Base-by-base conservation (phyloP, 345 rosid species). In the Syzygium oleosum region DNA sequence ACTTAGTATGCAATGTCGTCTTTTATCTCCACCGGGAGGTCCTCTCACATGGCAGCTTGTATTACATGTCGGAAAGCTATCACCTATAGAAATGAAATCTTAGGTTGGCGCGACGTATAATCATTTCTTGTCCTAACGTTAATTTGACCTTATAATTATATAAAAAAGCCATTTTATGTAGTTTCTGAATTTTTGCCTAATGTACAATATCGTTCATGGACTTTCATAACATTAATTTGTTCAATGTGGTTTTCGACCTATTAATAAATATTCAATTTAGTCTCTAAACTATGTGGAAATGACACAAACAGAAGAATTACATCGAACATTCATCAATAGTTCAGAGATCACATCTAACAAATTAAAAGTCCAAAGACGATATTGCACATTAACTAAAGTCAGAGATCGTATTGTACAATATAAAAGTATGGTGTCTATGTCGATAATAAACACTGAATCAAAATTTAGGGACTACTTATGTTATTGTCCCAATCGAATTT, bases 381-480 rank as follows among this genome's bases (percentile, higher is more conserved):
- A 58, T 25, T 58, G 14, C 5, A 11, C 3, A 4, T 58, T 25
- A 4, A 11, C 0, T 0, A 1, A 25, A 25, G 0, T 58, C 25
- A 58, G 0, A 0, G 0, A 58, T 5, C 1, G 2, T 25, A 11
- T 4, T 58, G 27, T 58, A 11, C 3, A 59, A 25, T 25, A 0
- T 59, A 59, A 59, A 58, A 59, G 0, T 59, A 59, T 0, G 27
- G 14, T 43, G 46, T 43, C 7, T 6, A 43, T 43, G 46, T 59
- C 0, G 0, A 27, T 1, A 59, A 10, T 25, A 14, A 29, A 59
- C 27, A 59, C 12, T 0, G 0, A 0, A 58, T 23, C 0, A 59
- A 59, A 59, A 27, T 27, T 59, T 25, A 59, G 0, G 0, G 27
- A 59, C 12, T 2, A 27, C 27, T 58, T 58, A 1, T 10, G 14